Evolutionary conservation across 352 stramenopile species (phyloP).

Genomic region (Detonula confervacea): DNA sequence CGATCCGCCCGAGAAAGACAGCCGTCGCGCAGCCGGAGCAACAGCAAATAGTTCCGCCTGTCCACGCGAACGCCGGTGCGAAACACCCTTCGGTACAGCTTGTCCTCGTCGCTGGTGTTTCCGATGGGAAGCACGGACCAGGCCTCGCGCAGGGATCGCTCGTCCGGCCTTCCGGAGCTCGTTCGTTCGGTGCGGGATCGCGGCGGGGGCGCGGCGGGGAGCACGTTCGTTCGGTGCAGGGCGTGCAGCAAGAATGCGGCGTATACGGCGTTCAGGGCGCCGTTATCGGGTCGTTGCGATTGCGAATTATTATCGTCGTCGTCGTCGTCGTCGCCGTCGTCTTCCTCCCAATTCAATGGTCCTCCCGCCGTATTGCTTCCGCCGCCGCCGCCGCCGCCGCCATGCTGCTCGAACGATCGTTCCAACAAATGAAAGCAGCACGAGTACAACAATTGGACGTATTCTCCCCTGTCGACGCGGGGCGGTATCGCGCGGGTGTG

Average conservation of each 20-base stretch:
- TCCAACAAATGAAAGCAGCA: conserved; percentile 44
- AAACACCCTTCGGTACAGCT: conserved; percentile 26
- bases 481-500: conserved; percentile 33
- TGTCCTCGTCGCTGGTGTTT: conserved; percentile 13
- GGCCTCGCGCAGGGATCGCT: conserved; percentile 16
- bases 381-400: no score
- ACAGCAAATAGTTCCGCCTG: conserved; percentile 27
- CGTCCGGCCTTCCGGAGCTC: conserved; percentile 12
- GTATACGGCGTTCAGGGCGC: conserved; percentile 25
- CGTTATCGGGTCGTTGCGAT: no score
- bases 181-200: conserved; percentile 3
- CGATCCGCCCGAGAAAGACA: conserved; percentile 19
- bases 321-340: no score
- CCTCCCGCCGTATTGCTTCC: no score
- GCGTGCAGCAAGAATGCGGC: conserved; percentile 38
- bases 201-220: conserved; percentile 11
- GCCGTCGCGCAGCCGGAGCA: conserved; percentile 34
- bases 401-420: no score
- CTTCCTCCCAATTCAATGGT: conserved; percentile 17
- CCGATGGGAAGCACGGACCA: conserved; percentile 40
- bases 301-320: no score
- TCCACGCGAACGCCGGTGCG: conserved; percentile 36
- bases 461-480: conserved; percentile 42
- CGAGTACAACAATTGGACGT: conserved; percentile 46
- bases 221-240: conserved; percentile 36